Evolutionary conservation across 495 filamentous ascomycete genomes (phyloP), one percentile per base, ranked within the genome.

Genomic region (Aspergillus leporis): DNA sequence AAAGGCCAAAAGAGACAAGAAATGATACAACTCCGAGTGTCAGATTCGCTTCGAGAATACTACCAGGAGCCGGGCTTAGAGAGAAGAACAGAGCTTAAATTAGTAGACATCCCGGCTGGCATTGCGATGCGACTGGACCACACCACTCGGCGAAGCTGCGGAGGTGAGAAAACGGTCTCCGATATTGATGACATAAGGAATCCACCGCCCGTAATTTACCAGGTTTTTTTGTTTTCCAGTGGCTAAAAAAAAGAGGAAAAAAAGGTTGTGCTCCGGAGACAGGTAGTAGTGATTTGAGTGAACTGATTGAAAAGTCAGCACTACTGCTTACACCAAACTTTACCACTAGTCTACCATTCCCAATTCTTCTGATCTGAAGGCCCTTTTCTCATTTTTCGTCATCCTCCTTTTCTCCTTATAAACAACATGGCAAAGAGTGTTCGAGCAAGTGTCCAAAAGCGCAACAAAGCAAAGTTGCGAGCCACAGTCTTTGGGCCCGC

Each of bases 361-460:
- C 34, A 14, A 9, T 32, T 62, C 38, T 54, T 32, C 51, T 13
- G 38, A 31, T 13, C 6, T 22, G 4, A 30, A 23, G 40, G 51
- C 31, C 12, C 36, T 10, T 22, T 16, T 30, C 40, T 52, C 22
- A 22, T 30, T 31, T 47, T 59, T 38, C 41, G 47, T 56, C 51
- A 23, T 21, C 19, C 36, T 30, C 19, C 12, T 21, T 14, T 30
- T 56, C 34, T 41, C 21, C 28, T 9, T 32, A 16, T 13, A 43
- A 36, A 2, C 43, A 82, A 59, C 59, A 97, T 97, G 92, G 92
- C 92, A 3, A 96, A 94, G 66, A 87, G 89, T 67, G 74, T 87
- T 48, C 81, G 92, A 64, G 80, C 92, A 41, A 91, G 87, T 63
- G 76, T 80, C 51, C 83, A 81, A 62, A 96, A 97, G 79, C 77